Evolutionary conservation across 345 rosid genomes (phyloP), one percentile per base, ranked within the genome.

Genomic region (Eucalyptus coolabah): DNA sequence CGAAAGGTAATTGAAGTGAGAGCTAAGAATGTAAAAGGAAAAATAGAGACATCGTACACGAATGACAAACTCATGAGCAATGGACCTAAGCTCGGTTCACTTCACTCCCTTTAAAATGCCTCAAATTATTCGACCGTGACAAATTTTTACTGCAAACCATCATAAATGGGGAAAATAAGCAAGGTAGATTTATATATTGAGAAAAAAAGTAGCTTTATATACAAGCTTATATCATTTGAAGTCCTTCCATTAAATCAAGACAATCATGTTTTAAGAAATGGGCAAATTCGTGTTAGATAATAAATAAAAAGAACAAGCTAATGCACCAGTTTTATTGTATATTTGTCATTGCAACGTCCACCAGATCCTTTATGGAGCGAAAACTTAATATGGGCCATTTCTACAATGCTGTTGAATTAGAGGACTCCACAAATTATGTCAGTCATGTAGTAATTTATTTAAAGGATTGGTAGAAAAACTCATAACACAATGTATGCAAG

Each of bases 11-110:
- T 65, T n/a, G 5, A 65, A 65, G 40, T 65, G 77, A 65, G 37
- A n/a, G 5, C 19, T 7, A 65, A 65, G 8, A 65, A 16, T 0
- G 10, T 4, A 65, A n/a, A 65, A n/a, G 3, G 19, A n/a, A 0
- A 65, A 15, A 65, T 0, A 7, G 19, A 16, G 37, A n/a, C 72
- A 30, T 63, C 3, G 18, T 14, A 14, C 3, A 2, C 0, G 8
- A 63, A 63, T 5, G 72, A 63, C 34, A 63, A 59, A 30, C 14
- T 59, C 30, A 11, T 11, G 4, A 23, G 12, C n/a, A 59, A 24
- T 4, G 6, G 69, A 6, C 17, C 9, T 28, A 30, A 1, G 32
- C 8, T 63, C 32, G 3, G 32, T 63, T 63, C 69, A 63, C 69
- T 63, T 30, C 69, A 28, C 69, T 63, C 34, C 34, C 17, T 30